Evolutionary conservation across 2,329 filamentous ascomycete species (phyloP).

Genomic region (Gnomoniopsis sp.): DNA sequence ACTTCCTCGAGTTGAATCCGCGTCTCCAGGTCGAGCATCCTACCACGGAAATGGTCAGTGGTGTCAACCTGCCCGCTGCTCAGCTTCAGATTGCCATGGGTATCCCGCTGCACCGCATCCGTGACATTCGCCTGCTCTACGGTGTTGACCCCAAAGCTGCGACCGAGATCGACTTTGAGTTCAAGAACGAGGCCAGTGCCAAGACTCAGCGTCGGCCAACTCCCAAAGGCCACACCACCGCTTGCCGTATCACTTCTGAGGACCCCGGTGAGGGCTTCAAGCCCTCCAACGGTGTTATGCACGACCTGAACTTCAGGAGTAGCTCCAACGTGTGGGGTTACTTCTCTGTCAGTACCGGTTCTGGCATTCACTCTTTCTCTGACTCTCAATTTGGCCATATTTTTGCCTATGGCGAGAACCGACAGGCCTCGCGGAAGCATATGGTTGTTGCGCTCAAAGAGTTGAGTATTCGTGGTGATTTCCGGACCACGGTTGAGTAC

Average conservation of each 20-base stretch:
- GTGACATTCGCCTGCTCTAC: conserved; percentile 93
- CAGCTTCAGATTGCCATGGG: conserved; percentile 99
- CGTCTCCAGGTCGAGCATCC: conserved; percentile 99
- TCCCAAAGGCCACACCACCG: conserved; percentile 95
- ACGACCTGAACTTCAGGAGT: conserved; percentile 97
- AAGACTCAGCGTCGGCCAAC: conserved; percentile 84
- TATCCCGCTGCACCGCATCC: conserved; percentile 89
- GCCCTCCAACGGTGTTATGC: conserved; percentile 97
- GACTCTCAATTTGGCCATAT: conserved; percentile 99
- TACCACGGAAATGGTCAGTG: conserved; percentile 98
- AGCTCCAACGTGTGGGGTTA: conserved; percentile 99
- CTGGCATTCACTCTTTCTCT: conserved; percentile 98
- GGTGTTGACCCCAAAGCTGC: conserved; percentile 86
- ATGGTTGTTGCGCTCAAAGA: conserved; percentile 99
- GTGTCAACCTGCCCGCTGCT: conserved; percentile 93
- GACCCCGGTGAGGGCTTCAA: conserved; percentile 99
- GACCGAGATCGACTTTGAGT: conserved; percentile 93
- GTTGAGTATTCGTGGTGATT: conserved; percentile 98
- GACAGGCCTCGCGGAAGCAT: conserved; percentile 93
- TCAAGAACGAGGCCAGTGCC: conserved; percentile 79
- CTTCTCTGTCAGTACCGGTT: conserved; percentile 95
- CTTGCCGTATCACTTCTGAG: conserved; percentile 98
- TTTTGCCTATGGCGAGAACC: conserved; percentile 97
- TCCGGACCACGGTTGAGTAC: conserved; percentile 97
- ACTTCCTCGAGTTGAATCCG: conserved; percentile 97